phyloP scores from a whole-genome alignment of 306 rosid genomes.

The Sesbania bispinosa region DNA sequence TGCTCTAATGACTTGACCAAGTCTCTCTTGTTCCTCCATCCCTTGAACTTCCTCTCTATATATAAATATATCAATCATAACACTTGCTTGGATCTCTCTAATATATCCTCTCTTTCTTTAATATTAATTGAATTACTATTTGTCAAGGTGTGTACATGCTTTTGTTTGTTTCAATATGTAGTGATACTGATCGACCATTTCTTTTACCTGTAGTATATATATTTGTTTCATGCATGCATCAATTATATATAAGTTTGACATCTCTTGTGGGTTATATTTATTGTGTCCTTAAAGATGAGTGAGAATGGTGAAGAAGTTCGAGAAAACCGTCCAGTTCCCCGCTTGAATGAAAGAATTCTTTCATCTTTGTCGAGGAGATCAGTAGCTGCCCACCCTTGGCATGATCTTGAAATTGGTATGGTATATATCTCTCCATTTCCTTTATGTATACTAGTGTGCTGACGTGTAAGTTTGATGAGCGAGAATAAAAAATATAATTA shows the following conservation, averaged over 20 bases:
- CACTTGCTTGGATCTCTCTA: slow-evolving; percentile 6
- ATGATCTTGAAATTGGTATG: slow-evolving; percentile 97
- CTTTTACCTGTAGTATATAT: background rate
- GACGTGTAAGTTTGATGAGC: no score
- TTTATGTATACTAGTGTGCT: no score
- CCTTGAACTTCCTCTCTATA: background rate
- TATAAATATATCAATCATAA: background rate
- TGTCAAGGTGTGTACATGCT: slow-evolving; percentile 19
- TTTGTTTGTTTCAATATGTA: background rate
- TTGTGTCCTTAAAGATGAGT: slow-evolving; percentile 70
- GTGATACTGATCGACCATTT: background rate
- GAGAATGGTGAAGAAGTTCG: slow-evolving; percentile 21
- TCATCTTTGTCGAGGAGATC: slow-evolving; percentile 89
- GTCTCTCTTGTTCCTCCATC: slow-evolving; percentile 21
- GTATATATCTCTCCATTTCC: no score
- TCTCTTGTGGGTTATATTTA: background rate
- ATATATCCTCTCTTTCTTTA: background rate
- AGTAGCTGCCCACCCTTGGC: slow-evolving; percentile 98
- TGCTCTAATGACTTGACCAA: slow-evolving; percentile 34
- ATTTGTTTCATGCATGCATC: slow-evolving; percentile 12
- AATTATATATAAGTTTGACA: background rate
- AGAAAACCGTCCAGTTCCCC: slow-evolving; percentile 45
- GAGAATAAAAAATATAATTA: no score
- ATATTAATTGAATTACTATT: background rate
- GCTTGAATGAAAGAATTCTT: slow-evolving; percentile 91